A percentile compares a stretch with the other conserved stretches of the same genome.
These are phyloP conservation scores for Ceratobasidium sp. DNA, from an alignment of 1,284 basidiomycete genomes.

Conservation along the genomic window DNA sequence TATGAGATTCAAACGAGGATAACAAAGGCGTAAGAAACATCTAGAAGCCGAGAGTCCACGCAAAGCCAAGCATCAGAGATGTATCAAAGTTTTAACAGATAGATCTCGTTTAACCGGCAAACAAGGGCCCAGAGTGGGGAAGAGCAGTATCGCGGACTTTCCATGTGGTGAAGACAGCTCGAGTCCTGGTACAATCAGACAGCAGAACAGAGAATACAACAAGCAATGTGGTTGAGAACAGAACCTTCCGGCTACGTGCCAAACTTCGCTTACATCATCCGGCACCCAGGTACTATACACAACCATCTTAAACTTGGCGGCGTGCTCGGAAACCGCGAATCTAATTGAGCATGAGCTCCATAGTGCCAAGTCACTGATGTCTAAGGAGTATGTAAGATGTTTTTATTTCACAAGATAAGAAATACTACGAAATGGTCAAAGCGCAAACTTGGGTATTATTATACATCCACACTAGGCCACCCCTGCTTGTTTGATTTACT, in stretches of 20 bases:
- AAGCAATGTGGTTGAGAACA: neutral
- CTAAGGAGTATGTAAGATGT: too few relatives aligned
- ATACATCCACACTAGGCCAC: too few relatives aligned
- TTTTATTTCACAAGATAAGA: too few relatives aligned
- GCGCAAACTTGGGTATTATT: too few relatives aligned
- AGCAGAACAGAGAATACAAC: neutral
- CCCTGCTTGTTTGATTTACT: too few relatives aligned
- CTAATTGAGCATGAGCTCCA: too few relatives aligned
- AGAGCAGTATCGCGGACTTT: too few relatives aligned
- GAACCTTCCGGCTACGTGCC: neutral
- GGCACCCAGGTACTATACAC: neutral
- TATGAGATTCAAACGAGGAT: neutral
- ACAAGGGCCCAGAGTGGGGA: neutral
- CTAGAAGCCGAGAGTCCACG: conserved; percentile 1
- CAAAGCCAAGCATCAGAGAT: neutral
- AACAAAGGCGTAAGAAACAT: conserved; percentile 13
- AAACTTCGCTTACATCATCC: neutral
- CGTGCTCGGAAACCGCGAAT: too few relatives aligned
- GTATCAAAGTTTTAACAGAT: neutral
- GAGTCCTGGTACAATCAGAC: neutral
- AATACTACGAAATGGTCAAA: too few relatives aligned
- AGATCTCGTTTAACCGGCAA: neutral
- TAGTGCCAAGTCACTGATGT: too few relatives aligned
- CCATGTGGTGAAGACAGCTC: neutral
- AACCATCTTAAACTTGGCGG: too few relatives aligned